Evolutionary conservation across 768 basidiomycete genomes (phyloP), one percentile per base, ranked within the genome.

Genomic region (Pleurotus tuoliensis): DNA sequence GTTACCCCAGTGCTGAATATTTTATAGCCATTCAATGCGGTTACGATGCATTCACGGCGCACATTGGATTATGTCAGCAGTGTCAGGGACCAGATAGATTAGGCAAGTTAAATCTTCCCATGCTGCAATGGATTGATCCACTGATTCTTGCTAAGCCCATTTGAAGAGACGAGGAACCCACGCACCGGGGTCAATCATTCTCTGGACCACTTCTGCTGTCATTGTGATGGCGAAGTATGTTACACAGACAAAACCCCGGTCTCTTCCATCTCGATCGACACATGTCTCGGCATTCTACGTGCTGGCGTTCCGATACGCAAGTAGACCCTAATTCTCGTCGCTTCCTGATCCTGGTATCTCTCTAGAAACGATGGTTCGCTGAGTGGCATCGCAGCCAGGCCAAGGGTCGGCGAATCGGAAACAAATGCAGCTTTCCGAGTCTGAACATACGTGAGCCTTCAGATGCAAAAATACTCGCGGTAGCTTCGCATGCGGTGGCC

Each of bases 251-350:
- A 18, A 53, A 53, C 37, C 12, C 51, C 51, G 51, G 51, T 41
- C 51, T 53, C 51, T 53, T 53, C 51, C 51, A 53, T 53, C 51
- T 39, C 41, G 51, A 53, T 53, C 51, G 39, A 53, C 51, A 43
- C 51, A 53, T 53, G 51, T 41, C 39, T 53, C 51, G 51, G 51
- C 51, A 53, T 53, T 53, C 51, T 53, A 53, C 51, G 51, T 53
- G 51, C 39, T 53, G 51, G 51, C 51, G 51, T 53, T 53, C 39
- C 41, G 39, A 53, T 40, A 20, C 51, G 27, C 51, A 39, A 53
- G 13, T 39, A 53, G 39, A 53, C 39, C 39, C 51, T 53, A 41
- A 38, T 53, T 53, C 51, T 52, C 51, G 51, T 53, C 41, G 51
- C 51, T 53, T 53, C 51, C 41, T 41, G 51, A 53, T 39, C 39